These are phyloP conservation scores for Przewalskia tangutica DNA, from an alignment of 257 asterid genomes.

Conservation along the genomic window DNA sequence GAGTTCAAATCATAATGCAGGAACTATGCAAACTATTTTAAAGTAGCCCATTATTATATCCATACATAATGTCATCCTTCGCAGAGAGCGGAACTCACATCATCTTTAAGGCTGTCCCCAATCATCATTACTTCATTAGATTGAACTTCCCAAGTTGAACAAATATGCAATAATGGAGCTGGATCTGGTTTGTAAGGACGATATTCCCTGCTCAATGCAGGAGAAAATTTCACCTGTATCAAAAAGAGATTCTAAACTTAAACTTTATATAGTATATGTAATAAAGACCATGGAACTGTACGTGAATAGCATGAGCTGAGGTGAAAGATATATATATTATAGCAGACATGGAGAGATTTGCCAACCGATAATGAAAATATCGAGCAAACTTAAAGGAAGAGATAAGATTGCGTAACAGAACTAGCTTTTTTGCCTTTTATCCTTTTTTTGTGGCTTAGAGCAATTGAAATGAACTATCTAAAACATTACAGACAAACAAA, in stretches of 20 bases:
- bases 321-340: not conserved
- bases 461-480: not conserved
- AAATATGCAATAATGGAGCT: slow-evolving; percentile 79
- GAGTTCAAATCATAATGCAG: not conserved
- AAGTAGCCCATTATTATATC: not conserved
- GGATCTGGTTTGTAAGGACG: slow-evolving; percentile 94
- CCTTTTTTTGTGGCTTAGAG: not conserved
- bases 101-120: slow-evolving; percentile 95
- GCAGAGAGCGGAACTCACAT: slow-evolving; percentile 33
- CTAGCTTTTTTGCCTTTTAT: not conserved
- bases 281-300: not conserved
- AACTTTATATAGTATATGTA: not conserved
- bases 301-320: not conserved
- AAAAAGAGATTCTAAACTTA: not conserved
- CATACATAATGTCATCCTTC: not conserved
- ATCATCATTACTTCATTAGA: slow-evolving; percentile 87
- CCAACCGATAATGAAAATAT: not conserved
- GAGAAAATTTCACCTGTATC: slow-evolving; percentile 65
- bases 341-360: not conserved
- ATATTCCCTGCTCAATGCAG: slow-evolving; percentile 87
- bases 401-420: too few species aligned
- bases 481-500: not conserved
- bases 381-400: not conserved
- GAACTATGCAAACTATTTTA: not conserved
- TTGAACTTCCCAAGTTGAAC: slow-evolving; percentile 62